Evolutionary conservation across 495 filamentous ascomycete species (phyloP).

Genomic region (Aspergillus cristatus): DNA sequence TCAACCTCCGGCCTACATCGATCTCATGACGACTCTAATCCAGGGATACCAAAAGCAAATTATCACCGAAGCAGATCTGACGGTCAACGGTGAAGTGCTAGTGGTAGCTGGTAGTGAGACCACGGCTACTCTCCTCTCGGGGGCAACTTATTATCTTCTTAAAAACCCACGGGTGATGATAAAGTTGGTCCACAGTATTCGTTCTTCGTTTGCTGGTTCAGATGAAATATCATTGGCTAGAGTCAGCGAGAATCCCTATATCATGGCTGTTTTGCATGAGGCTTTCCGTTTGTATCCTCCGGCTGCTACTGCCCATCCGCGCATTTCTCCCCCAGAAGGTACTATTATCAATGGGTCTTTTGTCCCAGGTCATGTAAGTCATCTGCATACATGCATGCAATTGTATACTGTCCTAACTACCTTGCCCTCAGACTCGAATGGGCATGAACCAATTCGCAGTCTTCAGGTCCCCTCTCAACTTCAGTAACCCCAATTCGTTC

Average conservation of each 20-base stretch:
- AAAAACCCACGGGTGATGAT: conserved; percentile 33
- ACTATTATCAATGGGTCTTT: conserved; percentile 38
- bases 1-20: too few relatives aligned
- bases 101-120: conserved; percentile 52
- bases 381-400: too few relatives aligned
- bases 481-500: conserved; percentile 36
- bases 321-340: conserved; percentile 32
- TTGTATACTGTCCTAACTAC: conserved; percentile 2
- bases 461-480: conserved; percentile 33
- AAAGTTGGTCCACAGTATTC: conserved; percentile 42
- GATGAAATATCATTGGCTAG: conserved; percentile 41
- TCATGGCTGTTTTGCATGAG: conserved; percentile 49
- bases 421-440: too few relatives aligned
- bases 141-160: conserved; percentile 41
- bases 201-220: conserved; percentile 34
- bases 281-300: conserved; percentile 50
- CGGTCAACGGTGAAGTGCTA: too few relatives aligned
- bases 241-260: conserved; percentile 40
- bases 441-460: conserved; percentile 39
- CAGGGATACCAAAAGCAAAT: too few relatives aligned
- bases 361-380: conserved; percentile 26
- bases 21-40: too few relatives aligned
- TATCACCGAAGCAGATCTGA: too few relatives aligned
- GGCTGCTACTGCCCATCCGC: conserved; percentile 33
- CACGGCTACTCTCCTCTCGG: conserved; percentile 48